These are phyloP conservation scores for Fusarium fujikuroi DNA, from an alignment of 2,329 filamentous ascomycete species.

Conservation along the genomic window DNA sequence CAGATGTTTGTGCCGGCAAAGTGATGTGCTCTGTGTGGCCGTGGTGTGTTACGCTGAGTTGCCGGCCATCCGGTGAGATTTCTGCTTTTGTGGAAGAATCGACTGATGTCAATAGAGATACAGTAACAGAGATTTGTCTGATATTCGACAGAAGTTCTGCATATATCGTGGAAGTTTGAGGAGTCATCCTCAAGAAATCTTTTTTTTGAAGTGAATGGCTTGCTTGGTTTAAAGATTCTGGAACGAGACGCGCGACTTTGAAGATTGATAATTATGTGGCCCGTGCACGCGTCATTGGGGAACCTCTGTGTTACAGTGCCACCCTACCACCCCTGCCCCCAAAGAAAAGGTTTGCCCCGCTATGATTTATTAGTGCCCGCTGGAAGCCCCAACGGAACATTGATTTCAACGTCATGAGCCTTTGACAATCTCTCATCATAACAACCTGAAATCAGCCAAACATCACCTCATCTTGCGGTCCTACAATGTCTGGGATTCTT, in stretches of 20 bases:
- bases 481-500: slow-evolving; percentile 49
- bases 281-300: slow-evolving; percentile 36
- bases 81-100: slow-evolving; percentile 56
- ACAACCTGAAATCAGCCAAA: slow-evolving; percentile 1
- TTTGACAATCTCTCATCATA: slow-evolving; percentile 27
- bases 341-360: slow-evolving; percentile 41
- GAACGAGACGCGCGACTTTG: slow-evolving; percentile 10
- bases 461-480: slow-evolving; percentile 2
- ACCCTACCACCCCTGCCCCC: slow-evolving; percentile 30
- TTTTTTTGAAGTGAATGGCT: not conserved
- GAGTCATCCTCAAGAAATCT: slow-evolving; percentile 23
- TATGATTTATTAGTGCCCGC: slow-evolving; percentile 40
- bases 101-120: slow-evolving; percentile 58
- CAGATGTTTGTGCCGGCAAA: slow-evolving; percentile 57
- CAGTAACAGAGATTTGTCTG: slow-evolving; percentile 69
- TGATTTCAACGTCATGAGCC: slow-evolving; percentile 40
- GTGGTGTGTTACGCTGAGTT: slow-evolving; percentile 61
- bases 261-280: slow-evolving; percentile 28
- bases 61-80: slow-evolving; percentile 57
- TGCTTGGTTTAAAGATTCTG: not conserved
- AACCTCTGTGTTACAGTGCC: not conserved
- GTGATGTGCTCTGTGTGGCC: slow-evolving; percentile 48
- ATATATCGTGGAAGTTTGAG: slow-evolving; percentile 58
- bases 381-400: slow-evolving; percentile 42
- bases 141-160: slow-evolving; percentile 74